Conservation (phyloP, 345 rosid genomes). For the Ceriops zippeliana region DNA sequence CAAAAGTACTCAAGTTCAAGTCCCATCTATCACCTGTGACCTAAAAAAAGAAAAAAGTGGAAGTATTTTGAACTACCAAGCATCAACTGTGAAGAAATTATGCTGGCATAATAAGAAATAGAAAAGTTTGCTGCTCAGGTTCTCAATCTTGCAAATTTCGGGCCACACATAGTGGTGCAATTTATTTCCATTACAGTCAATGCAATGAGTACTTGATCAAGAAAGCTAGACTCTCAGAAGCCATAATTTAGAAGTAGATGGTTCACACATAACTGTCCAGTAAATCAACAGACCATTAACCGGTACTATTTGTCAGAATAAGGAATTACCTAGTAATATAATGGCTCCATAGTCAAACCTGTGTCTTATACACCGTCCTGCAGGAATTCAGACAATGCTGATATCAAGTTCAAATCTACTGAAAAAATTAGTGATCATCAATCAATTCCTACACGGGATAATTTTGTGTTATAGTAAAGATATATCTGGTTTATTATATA, state of each 20-base stretch:
- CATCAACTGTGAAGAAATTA: not conserved
- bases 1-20: too few relatives aligned
- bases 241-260: too few relatives aligned
- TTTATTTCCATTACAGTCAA: not conserved
- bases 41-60: too few relatives aligned
- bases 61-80: too few relatives aligned
- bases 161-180: not conserved
- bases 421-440: not conserved
- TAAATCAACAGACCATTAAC: slow-evolving; percentile 1
- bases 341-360: slow-evolving; percentile 89
- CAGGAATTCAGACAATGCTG: slow-evolving; percentile 19
- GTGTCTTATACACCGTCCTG: slow-evolving; percentile 94
- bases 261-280: too few relatives aligned
- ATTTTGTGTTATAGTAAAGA: not conserved
- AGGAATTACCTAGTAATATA: slow-evolving; percentile 68
- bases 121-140: too few relatives aligned
- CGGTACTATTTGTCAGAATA: too few relatives aligned
- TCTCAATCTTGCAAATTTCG: not conserved
- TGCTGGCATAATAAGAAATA: not conserved
- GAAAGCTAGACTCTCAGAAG: too few relatives aligned
- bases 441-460: not conserved
- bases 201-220: not conserved
- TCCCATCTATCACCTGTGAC: too few relatives aligned
- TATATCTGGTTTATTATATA: too few relatives aligned
- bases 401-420: not conserved